These are phyloP conservation scores for Litsea cubeba DNA, from an alignment of 164 flowering plant species.

Conservation along the genomic window DNA sequence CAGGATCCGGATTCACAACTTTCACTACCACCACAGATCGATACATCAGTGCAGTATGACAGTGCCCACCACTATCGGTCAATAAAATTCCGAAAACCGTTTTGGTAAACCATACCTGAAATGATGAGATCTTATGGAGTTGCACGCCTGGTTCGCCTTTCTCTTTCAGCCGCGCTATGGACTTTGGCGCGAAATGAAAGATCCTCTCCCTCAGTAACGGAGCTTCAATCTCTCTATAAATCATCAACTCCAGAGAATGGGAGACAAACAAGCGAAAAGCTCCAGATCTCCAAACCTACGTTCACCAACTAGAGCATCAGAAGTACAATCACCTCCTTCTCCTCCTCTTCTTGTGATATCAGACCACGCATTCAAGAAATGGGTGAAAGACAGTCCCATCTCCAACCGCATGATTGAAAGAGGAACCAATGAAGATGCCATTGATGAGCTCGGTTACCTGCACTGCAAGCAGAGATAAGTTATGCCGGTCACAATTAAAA, in stretches of 20 bases:
- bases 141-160: conserved; percentile 34
- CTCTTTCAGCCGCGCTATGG: conserved; percentile 36
- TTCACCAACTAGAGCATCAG: conserved; percentile 18
- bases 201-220: conserved; percentile 33
- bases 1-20: too few relatives aligned
- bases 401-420: conserved; percentile 39
- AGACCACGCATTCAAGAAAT: conserved; percentile 43
- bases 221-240: conserved; percentile 27
- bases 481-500: conserved; percentile 48
- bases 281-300: conserved; percentile 24
- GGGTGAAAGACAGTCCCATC: conserved; percentile 60
- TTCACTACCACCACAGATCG: too few relatives aligned
- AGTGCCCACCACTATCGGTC: conserved; percentile 32
- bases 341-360: conserved; percentile 23
- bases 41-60: conserved; percentile 16
- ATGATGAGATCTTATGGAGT: conserved; percentile 43
- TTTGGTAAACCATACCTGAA: conserved; percentile 29
- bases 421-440: conserved; percentile 52
- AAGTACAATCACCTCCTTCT: not conserved
- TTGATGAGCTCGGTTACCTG: conserved; percentile 53
- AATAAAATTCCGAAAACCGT: conserved; percentile 34
- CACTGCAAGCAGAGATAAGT: conserved; percentile 32
- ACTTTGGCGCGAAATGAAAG: conserved; percentile 47
- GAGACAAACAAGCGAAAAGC: conserved; percentile 26
- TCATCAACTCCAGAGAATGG: conserved; percentile 35